phyloP scores from a whole-genome alignment of 257 asterid species.

The Paulownia fortunei region DNA sequence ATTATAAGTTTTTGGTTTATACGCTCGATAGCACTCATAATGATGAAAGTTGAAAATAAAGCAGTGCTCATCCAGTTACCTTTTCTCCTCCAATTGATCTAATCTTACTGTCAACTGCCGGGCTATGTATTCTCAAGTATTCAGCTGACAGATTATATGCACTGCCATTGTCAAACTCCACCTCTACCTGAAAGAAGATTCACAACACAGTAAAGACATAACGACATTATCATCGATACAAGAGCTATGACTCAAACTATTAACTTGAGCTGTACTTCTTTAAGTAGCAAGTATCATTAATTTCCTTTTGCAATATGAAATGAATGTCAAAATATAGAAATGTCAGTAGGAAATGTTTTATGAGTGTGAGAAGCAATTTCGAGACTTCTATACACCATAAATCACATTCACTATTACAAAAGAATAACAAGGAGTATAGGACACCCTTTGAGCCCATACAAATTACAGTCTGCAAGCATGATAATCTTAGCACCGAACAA shows the following conservation, averaged over 20 bases:
- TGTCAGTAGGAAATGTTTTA: background rate
- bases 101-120: slow-evolving; percentile 83
- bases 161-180: slow-evolving; percentile 64
- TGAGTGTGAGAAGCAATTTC: background rate
- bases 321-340: background rate
- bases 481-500: background rate
- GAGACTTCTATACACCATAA: background rate
- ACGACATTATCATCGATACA: background rate
- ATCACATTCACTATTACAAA: background rate
- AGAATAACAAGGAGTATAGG: background rate
- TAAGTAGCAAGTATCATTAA: background rate
- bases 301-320: slow-evolving; percentile 3
- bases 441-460: background rate
- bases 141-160: slow-evolving; percentile 71
- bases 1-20: background rate
- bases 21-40: background rate
- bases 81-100: slow-evolving; percentile 79
- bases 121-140: slow-evolving; percentile 78
- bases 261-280: background rate
- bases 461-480: background rate
- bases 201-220: background rate
- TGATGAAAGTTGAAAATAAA: background rate
- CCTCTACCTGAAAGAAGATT: slow-evolving; percentile 63
- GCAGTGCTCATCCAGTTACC: slow-evolving; percentile 42
- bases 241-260: background rate